Base-by-base conservation (phyloP, 805 yeast genomes). In the Dipodascopsis uninucleata region DNA sequence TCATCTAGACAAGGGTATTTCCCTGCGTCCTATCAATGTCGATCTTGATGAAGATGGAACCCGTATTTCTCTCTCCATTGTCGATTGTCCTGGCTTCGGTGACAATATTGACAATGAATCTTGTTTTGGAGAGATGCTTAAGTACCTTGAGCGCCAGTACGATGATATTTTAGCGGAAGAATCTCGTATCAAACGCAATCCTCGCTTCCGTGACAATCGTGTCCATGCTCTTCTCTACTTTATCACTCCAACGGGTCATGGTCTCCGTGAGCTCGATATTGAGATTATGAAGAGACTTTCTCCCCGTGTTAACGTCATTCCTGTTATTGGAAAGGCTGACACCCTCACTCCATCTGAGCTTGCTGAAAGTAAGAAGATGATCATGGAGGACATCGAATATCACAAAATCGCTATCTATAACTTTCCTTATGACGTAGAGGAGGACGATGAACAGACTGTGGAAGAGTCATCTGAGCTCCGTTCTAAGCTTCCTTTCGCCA, bases 291-390 rank as follows among this genome's bases (percentile, higher is more conserved):
- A 71, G 55, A 70, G 74, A 36, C 71, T 89, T 40, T 76, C 89
- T 12, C 71, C 76, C 20, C 77, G 80, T 53, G 95, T 85, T 17
- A 89, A 89, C 66, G 74, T 90, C 21, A 77, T 89, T 34, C 96
- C 97, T 1, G 79, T 88, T 21, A 76, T 89, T 46, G 77, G 85
- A 28, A 82, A 85, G 58, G 80, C 95, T 2, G 97, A 89, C 62
- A 72, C 86, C 1, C 70, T 86, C 55, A 85, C 95, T 0, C 72
- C 71, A 18, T 62, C 73, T 1, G 96, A 89, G 63, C 65, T 80
- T 44, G 60, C 62, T 12, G 63, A 63, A 23, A 73, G 75, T 63
- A 83, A 83, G 61, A 63, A 68, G 43, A 67, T 72, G 43, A 70
- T 85, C 46, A 70, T 69, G 62, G 69, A 67, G 39, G 88, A 82